Percentiles rank a stretch among this genome's conserved stretches.
Conservation (phyloP, 805 yeast species). For the Candida suzukii region DNA sequence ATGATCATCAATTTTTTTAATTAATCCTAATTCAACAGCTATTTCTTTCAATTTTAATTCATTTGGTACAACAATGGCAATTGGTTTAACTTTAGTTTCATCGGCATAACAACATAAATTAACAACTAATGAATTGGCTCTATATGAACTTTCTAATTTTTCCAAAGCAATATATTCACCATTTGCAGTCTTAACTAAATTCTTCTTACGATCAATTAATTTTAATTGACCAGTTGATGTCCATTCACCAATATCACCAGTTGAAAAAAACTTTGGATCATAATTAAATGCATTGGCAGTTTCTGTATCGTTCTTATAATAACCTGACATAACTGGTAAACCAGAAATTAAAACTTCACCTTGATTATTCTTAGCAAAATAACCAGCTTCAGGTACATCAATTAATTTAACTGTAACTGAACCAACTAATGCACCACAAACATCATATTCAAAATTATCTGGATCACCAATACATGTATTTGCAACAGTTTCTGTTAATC, state of each 20-base stretch:
- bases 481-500: slow-evolving; percentile 94
- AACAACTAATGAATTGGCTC: slow-evolving; percentile 68
- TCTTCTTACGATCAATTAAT: slow-evolving; percentile 91
- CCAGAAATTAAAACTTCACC: slow-evolving; percentile 89
- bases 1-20: slow-evolving; percentile 37
- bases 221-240: slow-evolving; percentile 68
- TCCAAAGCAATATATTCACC: slow-evolving; percentile 98
- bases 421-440: slow-evolving; percentile 79
- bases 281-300: slow-evolving; percentile 63
- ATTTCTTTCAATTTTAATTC: slow-evolving; percentile 56
- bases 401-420: slow-evolving; percentile 81
- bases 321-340: slow-evolving; percentile 62
- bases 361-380: slow-evolving; percentile 81
- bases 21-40: slow-evolving; percentile 48
- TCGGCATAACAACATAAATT: slow-evolving; percentile 95
- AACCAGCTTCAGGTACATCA: slow-evolving; percentile 88
- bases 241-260: slow-evolving; percentile 98
- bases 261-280: slow-evolving; percentile 89
- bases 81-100: slow-evolving; percentile 77
- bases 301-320: slow-evolving; percentile 78
- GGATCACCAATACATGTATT: slow-evolving; percentile 70
- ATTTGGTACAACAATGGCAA: slow-evolving; percentile 84
- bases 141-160: slow-evolving; percentile 84
- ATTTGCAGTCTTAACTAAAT: slow-evolving; percentile 88
- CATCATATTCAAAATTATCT: slow-evolving; percentile 58